phyloP scores from a whole-genome alignment of 352 stramenopile species.

The Globisporangium spiculum region DNA sequence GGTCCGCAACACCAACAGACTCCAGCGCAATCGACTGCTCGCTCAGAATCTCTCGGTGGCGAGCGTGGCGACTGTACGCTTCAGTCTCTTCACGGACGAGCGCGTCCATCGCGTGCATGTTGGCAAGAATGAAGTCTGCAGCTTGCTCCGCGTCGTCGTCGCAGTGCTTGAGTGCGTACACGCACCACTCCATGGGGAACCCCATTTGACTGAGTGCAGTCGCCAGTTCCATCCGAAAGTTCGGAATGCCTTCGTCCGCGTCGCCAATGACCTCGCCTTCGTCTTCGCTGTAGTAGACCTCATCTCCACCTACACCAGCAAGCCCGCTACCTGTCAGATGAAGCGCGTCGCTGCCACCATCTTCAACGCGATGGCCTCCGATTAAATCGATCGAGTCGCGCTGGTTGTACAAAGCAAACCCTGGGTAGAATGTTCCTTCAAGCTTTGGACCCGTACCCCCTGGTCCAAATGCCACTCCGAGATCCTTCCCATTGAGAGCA shows the following conservation, averaged over 20 bases:
- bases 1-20: not conserved
- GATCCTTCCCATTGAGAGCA: constrained; percentile 86
- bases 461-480: constrained; percentile 86
- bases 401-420: constrained; percentile 87
- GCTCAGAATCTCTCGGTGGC: constrained; percentile 46
- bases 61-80: constrained; percentile 35
- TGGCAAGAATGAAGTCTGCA: constrained; percentile 80
- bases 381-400: constrained; percentile 85
- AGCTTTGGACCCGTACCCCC: constrained; percentile 81
- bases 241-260: constrained; percentile 57
- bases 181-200: constrained; percentile 86
- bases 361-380: constrained; percentile 79
- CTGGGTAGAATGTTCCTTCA: constrained; percentile 84
- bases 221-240: constrained; percentile 82
- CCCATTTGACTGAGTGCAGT: constrained; percentile 83
- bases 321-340: constrained; percentile 29
- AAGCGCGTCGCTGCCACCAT: constrained; percentile 34
- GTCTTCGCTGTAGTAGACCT: constrained; percentile 83
- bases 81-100: constrained; percentile 78
- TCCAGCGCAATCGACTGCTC: constrained; percentile 12
- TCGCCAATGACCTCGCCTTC: constrained; percentile 58
- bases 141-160: constrained; percentile 82
- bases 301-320: constrained; percentile 37
- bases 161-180: constrained; percentile 79
- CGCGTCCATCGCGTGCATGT: constrained; percentile 81